Percentiles rank a stretch among this genome's conserved stretches.
These are phyloP conservation scores for Boechera divaricarpa DNA, from an alignment of 345 rosid species.

Conservation along the genomic window DNA sequence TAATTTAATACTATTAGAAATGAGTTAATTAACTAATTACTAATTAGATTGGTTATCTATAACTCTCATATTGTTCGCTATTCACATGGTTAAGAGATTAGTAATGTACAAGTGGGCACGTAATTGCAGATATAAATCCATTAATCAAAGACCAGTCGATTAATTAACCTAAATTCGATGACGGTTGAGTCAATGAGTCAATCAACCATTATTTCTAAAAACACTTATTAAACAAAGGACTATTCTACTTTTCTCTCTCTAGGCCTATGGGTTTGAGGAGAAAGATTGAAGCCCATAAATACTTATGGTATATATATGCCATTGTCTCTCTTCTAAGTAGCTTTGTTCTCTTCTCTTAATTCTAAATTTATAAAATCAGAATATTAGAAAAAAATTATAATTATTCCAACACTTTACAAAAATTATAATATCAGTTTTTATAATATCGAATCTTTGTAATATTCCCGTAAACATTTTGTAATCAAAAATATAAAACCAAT, in stretches of 20 bases:
- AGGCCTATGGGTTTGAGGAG: constrained; percentile 17
- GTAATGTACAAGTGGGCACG: constrained; percentile 24
- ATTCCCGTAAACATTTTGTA: no score
- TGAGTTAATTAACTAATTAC: background rate
- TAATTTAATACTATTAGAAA: background rate
- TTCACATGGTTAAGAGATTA: constrained; percentile 1
- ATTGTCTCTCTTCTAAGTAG: no score
- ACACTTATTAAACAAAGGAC: background rate
- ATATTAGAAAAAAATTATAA: no score
- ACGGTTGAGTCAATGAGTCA: background rate
- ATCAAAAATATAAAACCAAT: no score
- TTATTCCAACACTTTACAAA: no score
- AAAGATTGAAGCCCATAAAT: constrained; percentile 1
- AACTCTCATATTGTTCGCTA: background rate
- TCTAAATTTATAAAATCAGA: no score
- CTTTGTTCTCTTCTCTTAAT: no score
- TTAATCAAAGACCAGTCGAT: constrained; percentile 29
- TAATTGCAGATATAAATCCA: constrained; percentile 7
- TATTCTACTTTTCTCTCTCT: background rate
- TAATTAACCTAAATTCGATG: background rate
- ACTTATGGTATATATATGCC: no score
- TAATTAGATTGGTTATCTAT: no score
- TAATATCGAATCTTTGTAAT: no score
- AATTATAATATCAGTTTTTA: no score
- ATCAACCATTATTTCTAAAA: background rate